phyloP scores from a whole-genome alignment of 192 early-diverging fungal genomes.

The Nowakowskiella sp. region DNA sequence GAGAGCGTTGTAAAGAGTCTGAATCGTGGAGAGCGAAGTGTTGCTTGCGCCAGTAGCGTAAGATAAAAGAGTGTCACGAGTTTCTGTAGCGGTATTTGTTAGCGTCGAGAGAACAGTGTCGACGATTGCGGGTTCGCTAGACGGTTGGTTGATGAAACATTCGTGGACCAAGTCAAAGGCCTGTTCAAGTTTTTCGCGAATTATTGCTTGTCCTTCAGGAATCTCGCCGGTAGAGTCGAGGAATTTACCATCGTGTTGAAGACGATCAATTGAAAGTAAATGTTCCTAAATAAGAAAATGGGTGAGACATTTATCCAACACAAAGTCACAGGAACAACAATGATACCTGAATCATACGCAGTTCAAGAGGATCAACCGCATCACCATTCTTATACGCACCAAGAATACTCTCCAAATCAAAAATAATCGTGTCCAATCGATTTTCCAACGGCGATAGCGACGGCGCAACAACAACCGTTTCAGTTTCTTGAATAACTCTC shows the following conservation, averaged over 20 bases:
- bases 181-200: slow-evolving; percentile 19
- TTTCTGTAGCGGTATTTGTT: neutral
- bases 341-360: slow-evolving; percentile 21
- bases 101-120: slow-evolving; percentile 4
- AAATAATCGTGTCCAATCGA: slow-evolving; percentile 12
- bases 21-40: slow-evolving; percentile 3
- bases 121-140: neutral
- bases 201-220: slow-evolving; percentile 20
- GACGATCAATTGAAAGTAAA: slow-evolving; percentile 15
- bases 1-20: neutral
- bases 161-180: slow-evolving; percentile 29
- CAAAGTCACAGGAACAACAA: too few species aligned
- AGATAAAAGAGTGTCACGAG: slow-evolving; percentile 1
- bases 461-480: slow-evolving; percentile 21
- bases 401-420: too few species aligned
- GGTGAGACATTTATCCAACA: too few species aligned
- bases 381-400: slow-evolving; percentile 4
- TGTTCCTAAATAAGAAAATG: too few species aligned
- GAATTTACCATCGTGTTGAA: slow-evolving; percentile 18
- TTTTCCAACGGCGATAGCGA: slow-evolving; percentile 11
- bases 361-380: slow-evolving; percentile 16
- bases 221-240: slow-evolving; percentile 1
- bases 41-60: slow-evolving; percentile 13
- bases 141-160: slow-evolving; percentile 5
- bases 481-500: slow-evolving; percentile 13